Conservation (phyloP, 352 stramenopile species). For the Aphanomyces cochlioides region DNA sequence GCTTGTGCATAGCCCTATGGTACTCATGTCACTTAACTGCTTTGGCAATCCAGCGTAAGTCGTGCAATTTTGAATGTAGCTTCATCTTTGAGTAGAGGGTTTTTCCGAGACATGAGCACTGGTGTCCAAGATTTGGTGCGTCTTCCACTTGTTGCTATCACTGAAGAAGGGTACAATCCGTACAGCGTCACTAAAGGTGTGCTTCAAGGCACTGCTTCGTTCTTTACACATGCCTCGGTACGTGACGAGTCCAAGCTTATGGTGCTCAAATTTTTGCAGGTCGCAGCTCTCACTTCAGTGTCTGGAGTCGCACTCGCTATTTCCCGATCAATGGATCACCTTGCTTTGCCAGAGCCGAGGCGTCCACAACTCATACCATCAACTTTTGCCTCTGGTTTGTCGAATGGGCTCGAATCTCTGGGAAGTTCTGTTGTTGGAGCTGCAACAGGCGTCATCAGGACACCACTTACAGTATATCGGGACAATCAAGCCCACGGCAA, state of each 20-base stretch:
- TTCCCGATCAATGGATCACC: slow-evolving; percentile 74
- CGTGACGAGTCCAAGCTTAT: background rate
- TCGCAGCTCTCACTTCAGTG: slow-evolving; percentile 60
- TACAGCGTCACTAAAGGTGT: slow-evolving; percentile 73
- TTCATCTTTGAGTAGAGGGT: slow-evolving; percentile 45
- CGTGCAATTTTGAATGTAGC: background rate
- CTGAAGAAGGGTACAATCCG: slow-evolving; percentile 69
- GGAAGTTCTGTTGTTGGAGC: slow-evolving; percentile 73
- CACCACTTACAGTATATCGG: slow-evolving; percentile 56
- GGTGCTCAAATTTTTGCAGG: background rate
- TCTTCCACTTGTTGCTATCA: slow-evolving; percentile 58
- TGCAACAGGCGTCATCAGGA: slow-evolving; percentile 70
- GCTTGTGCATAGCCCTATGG: slow-evolving; percentile 68
- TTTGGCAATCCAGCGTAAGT: slow-evolving; percentile 81
- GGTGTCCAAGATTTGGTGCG: slow-evolving; percentile 75
- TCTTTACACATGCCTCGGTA: slow-evolving; percentile 64
- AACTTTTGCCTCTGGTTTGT: slow-evolving; percentile 57
- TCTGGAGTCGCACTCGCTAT: slow-evolving; percentile 81
- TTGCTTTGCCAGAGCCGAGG: slow-evolving; percentile 63
- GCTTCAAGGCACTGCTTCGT: slow-evolving; percentile 59
- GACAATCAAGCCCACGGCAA: slow-evolving; percentile 20
- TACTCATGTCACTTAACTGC: slow-evolving; percentile 84
- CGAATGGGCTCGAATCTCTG: slow-evolving; percentile 59
- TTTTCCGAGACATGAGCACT: slow-evolving; percentile 62
- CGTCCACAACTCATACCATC: slow-evolving; percentile 43